phyloP scores from a whole-genome alignment of 129 eudicot species.

The Saposhnikovia divaricata region DNA sequence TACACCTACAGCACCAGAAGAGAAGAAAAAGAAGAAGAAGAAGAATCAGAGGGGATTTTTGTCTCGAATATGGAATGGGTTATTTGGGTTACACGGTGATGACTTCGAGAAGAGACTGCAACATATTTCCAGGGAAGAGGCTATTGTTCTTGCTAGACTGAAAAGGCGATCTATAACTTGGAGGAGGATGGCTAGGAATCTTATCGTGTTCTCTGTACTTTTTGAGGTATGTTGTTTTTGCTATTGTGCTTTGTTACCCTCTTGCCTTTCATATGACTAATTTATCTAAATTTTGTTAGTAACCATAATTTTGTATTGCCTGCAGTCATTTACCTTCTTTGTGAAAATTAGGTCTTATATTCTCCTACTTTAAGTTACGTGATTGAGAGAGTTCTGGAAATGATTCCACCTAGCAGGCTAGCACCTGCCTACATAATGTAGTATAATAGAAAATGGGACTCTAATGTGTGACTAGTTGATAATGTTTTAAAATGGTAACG shows the following conservation, averaged over 20 bases:
- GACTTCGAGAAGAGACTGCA: slow-evolving; percentile 77
- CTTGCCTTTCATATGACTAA: neutral
- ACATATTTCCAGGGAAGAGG: slow-evolving; percentile 75
- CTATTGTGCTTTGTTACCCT: neutral
- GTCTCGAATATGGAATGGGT: slow-evolving; percentile 64
- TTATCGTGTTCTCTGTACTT: slow-evolving; percentile 52
- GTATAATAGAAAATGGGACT: neutral
- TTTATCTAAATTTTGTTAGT: neutral
- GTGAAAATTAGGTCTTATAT: neutral
- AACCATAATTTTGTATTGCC: neutral
- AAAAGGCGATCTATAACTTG: slow-evolving; percentile 52
- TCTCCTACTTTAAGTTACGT: neutral
- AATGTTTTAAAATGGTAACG: neutral
- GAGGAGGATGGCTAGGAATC: slow-evolving; percentile 49
- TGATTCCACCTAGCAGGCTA: neutral
- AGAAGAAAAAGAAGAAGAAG: slow-evolving; percentile 39
- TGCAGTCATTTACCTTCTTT: neutral
- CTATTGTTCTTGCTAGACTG: slow-evolving; percentile 56
- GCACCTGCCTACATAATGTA: neutral
- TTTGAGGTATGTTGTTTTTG: slow-evolving; percentile 47
- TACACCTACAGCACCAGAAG: slow-evolving; percentile 21
- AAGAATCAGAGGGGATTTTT: slow-evolving; percentile 50
- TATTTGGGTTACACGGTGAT: slow-evolving; percentile 57
- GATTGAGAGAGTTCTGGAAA: neutral
- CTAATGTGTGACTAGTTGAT: neutral